Percentiles rank a stretch among this genome's conserved stretches.
These are phyloP conservation scores for Ogataea methylovora DNA, from an alignment of 805 yeast species.

Conservation along the genomic window DNA sequence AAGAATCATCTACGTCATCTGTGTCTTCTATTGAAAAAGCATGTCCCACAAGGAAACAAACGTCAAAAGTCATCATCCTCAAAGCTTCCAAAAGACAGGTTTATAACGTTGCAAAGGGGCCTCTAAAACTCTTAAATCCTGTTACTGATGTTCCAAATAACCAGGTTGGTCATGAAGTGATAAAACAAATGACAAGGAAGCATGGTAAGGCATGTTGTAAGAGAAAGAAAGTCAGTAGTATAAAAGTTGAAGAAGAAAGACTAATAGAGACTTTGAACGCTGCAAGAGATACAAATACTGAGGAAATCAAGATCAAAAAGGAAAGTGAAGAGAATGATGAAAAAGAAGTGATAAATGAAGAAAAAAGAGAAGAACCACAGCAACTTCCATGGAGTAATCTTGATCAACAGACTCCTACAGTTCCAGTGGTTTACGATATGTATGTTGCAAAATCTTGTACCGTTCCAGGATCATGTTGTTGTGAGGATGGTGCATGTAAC, in stretches of 20 bases:
- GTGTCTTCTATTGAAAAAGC: too few species aligned
- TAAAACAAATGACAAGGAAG: constrained; percentile 13
- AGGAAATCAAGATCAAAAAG: too few species aligned
- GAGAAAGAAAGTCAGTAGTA: too few species aligned
- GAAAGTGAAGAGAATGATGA: too few species aligned
- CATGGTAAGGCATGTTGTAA: constrained; percentile 13
- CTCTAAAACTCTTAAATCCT: constrained; percentile 25
- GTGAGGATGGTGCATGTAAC: constrained; percentile 23
- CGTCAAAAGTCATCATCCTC: constrained; percentile 19
- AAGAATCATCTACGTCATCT: too few species aligned
- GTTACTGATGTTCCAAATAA: constrained; percentile 25
- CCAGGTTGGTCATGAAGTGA: constrained; percentile 23
- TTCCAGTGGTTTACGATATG: constrained; percentile 18
- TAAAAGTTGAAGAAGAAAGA: too few species aligned
- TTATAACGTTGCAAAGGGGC: constrained; percentile 27
- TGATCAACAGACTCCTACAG: too few species aligned
- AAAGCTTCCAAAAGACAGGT: constrained; percentile 27
- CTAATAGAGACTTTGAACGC: too few species aligned
- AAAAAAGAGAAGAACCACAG: too few species aligned
- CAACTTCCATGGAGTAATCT: too few species aligned
- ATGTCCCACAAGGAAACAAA: background rate
- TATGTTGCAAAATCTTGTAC: constrained; percentile 24
- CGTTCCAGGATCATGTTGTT: constrained; percentile 27
- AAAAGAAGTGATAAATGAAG: too few species aligned
- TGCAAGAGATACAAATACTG: too few species aligned